Evolutionary conservation across 768 basidiomycete genomes (phyloP).

Genomic region (Panaeolus cyanescens): DNA sequence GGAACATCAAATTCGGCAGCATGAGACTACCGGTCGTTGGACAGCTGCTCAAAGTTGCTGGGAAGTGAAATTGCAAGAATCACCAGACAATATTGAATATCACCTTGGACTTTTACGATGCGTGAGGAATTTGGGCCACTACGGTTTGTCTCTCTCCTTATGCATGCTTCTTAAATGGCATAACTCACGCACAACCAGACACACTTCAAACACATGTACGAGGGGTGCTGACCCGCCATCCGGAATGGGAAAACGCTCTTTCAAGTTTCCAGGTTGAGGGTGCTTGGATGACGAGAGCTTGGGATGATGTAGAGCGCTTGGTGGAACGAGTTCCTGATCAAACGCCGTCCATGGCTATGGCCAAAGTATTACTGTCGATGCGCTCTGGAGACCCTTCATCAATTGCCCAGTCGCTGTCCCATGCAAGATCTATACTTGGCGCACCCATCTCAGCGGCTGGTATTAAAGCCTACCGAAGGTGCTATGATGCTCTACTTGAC

Average conservation of each 20-base stretch:
- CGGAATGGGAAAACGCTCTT: constrained; percentile 78
- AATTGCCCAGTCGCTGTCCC: constrained; percentile 53
- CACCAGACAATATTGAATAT: constrained; percentile 84
- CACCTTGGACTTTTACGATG: constrained; percentile 92
- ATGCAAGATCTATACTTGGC: constrained; percentile 75
- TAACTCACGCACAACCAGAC: constrained; percentile 48
- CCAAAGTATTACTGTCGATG: constrained; percentile 80
- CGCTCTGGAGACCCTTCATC: constrained; percentile 49
- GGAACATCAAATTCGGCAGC: constrained; percentile 96
- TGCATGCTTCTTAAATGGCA: background rate
- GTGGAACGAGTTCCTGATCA: constrained; percentile 50
- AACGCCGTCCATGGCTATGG: constrained; percentile 71
- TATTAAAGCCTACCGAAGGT: constrained; percentile 76
- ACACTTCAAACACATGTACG: constrained; percentile 93
- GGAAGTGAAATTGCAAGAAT: constrained; percentile 92
- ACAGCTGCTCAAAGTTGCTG: constrained; percentile 99
- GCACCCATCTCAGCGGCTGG: constrained; percentile 82
- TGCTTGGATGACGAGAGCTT: constrained; percentile 95
- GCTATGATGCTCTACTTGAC: constrained; percentile 84
- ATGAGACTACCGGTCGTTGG: constrained; percentile 96
- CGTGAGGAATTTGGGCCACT: constrained; percentile 92
- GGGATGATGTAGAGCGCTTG: constrained; percentile 76
- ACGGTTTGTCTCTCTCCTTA: constrained; percentile 61
- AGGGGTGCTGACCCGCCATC: constrained; percentile 84
- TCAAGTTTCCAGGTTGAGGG: constrained; percentile 90